phyloP scores from a whole-genome alignment of 768 basidiomycete genomes.

The Russula virescens region DNA sequence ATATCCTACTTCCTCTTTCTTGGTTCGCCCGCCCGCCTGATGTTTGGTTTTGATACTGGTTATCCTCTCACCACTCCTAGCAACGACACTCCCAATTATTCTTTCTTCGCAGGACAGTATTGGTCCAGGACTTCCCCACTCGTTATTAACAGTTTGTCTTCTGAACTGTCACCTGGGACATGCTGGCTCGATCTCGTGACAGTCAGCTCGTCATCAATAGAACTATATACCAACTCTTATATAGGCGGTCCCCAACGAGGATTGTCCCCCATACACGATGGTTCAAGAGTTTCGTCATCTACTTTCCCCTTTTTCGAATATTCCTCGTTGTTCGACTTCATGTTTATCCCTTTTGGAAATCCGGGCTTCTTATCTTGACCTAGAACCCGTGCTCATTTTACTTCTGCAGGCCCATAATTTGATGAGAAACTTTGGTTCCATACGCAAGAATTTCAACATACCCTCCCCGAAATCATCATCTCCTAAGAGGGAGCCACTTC shows the following conservation, averaged over 20 bases:
- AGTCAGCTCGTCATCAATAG: background rate
- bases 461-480: slow-evolving; percentile 34
- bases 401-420: slow-evolving; percentile 30
- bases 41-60: background rate
- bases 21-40: background rate
- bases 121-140: background rate
- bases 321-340: background rate
- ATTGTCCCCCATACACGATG: background rate
- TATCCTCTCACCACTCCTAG: background rate
- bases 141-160: background rate
- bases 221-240: background rate
- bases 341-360: background rate
- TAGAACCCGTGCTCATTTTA: background rate
- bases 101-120: background rate
- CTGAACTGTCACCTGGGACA: background rate
- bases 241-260: background rate
- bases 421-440: slow-evolving; percentile 56
- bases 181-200: background rate
- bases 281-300: background rate
- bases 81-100: background rate
- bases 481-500: slow-evolving; percentile 38
- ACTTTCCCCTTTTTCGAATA: too few species aligned
- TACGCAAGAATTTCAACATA: slow-evolving; percentile 59
- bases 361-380: background rate
- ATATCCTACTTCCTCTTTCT: background rate